Evolutionary conservation across 805 yeast species (phyloP).

Genomic region (Yamadazyma sp.): DNA sequence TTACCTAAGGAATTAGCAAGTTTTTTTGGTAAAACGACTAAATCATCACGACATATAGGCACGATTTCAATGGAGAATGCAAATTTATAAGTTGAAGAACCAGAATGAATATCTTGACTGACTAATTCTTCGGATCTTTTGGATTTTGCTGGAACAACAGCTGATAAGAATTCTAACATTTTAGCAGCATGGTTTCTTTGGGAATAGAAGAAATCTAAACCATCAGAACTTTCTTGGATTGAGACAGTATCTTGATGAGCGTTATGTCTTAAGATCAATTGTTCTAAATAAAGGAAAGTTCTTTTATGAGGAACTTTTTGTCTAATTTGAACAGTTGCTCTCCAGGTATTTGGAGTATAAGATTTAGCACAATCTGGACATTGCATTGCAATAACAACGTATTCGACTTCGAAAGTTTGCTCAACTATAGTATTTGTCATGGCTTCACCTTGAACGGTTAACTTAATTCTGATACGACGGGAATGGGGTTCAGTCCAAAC

Average conservation of each 20-base stretch:
- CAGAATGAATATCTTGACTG: slow-evolving; percentile 88
- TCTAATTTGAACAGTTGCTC: slow-evolving; percentile 95
- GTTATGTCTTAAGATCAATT: slow-evolving; percentile 84
- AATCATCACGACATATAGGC: slow-evolving; percentile 95
- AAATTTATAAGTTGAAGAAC: slow-evolving; percentile 83
- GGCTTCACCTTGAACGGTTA: slow-evolving; percentile 97
- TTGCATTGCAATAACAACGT: slow-evolving; percentile 90
- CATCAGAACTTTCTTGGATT: slow-evolving; percentile 89
- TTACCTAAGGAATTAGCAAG: slow-evolving; percentile 82
- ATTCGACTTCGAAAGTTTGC: slow-evolving; percentile 93
- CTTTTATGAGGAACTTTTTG: slow-evolving; percentile 97
- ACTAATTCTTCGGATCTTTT: slow-evolving; percentile 89
- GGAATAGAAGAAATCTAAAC: slow-evolving; percentile 88
- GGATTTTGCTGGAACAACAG: slow-evolving; percentile 80
- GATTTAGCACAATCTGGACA: slow-evolving; percentile 99
- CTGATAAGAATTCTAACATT: slow-evolving; percentile 84
- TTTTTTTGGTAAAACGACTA: slow-evolving; percentile 86
- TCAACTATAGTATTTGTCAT: slow-evolving; percentile 87
- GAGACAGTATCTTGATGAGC: slow-evolving; percentile 94
- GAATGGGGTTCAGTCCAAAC: slow-evolving; percentile 99
- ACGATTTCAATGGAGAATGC: slow-evolving; percentile 91
- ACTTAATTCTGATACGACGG: slow-evolving; percentile 83
- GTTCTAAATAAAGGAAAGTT: slow-evolving; percentile 94
- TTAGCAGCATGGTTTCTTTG: slow-evolving; percentile 89
- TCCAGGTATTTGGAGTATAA: slow-evolving; percentile 96